Base-by-base conservation (phyloP, 345 rosid species). In the Firmiana major region DNA sequence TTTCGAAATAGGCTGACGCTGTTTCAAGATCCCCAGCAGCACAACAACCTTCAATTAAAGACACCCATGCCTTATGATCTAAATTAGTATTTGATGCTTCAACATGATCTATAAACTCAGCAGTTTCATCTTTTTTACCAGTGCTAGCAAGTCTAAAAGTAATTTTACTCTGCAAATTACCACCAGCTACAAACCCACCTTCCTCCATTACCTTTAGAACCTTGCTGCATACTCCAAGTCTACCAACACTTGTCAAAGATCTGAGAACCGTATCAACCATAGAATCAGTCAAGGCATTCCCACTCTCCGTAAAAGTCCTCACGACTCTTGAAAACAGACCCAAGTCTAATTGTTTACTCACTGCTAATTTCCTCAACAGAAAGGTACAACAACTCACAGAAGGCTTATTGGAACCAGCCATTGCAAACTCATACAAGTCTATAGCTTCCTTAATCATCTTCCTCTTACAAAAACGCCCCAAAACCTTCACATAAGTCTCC, bases 401-500 rank as follows among this genome's bases (percentile, higher is more conserved):
- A 34, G 95, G 99, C 81, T 83, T 89, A 84, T 86, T 79, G 43
- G 82, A 75, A 84, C 91, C 88, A 58, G 73, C 81, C 97, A 91
- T 84, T 24, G 94, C 95, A 84, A 87, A 80, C 78, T 90, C 97
- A 60, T 90, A 93, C 79, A 92, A 85, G 40, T 85, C 89, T 45
- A 94, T 97, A 51, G 93, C 89, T 36, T 97, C 99, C 83, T 84
- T 81, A 13, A 86, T 63, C 95, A 92, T 85, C 73, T 86, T 94
- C 80, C 87, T 86, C 76, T 89, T 87, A 59, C 85, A 71, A 77
- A 94, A 94, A 71, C 87, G 86, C 48, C 79, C 85, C 7, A 81
- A 83, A 79, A 90, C 90, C 77, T 71, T 84, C 69, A 21, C 83
- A 74, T 73, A 92, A 15, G 98, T 92, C 67, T 88, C 94, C 73